A percentile compares a stretch with the other conserved stretches of the same genome.
These are phyloP conservation scores for Plenodomus lindquistii DNA, from an alignment of 2,329 filamentous ascomycete genomes.

Conservation along the genomic window DNA sequence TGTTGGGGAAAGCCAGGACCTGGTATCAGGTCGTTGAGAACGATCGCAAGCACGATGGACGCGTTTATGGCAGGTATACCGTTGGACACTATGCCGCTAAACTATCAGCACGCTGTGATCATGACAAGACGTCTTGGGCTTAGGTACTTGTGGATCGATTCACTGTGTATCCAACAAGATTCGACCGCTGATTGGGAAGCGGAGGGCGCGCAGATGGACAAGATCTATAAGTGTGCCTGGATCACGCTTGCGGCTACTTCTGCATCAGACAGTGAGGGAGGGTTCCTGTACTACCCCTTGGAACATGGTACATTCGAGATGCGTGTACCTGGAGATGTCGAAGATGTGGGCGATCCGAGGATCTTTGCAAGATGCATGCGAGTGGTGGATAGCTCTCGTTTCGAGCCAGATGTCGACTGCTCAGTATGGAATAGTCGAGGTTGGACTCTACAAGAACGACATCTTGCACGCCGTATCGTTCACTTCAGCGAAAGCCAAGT, in stretches of 20 bases:
- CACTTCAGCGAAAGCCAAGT: slow-evolving; percentile 2
- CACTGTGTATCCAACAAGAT: slow-evolving; percentile 22
- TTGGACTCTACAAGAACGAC: slow-evolving; percentile 4
- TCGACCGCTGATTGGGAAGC: slow-evolving; percentile 14
- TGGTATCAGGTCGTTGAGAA: not conserved
- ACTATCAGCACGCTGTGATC: slow-evolving; percentile 6
- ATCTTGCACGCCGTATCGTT: slow-evolving; percentile 1
- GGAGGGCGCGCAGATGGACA: slow-evolving; percentile 14
- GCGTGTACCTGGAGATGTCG: not conserved
- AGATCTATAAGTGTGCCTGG: slow-evolving; percentile 12
- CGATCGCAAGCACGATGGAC: slow-evolving; percentile 1
- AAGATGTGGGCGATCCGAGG: not conserved
- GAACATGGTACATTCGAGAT: slow-evolving; percentile 1
- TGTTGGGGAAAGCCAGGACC: slow-evolving; percentile 2
- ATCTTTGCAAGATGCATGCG: not conserved
- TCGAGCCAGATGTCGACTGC: not conserved
- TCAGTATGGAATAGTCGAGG: slow-evolving; percentile 1
- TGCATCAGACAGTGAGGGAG: slow-evolving; percentile 1
- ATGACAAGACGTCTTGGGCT: slow-evolving; percentile 7
- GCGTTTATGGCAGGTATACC: slow-evolving; percentile 1
- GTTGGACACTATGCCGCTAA: not conserved
- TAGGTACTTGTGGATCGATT: slow-evolving; percentile 22
- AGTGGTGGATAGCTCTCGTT: not conserved
- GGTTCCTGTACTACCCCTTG: slow-evolving; percentile 5
- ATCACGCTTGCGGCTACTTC: slow-evolving; percentile 13